Conservation (phyloP, 768 basidiomycete genomes). For the Gloeopeniophorella convolvens region DNA sequence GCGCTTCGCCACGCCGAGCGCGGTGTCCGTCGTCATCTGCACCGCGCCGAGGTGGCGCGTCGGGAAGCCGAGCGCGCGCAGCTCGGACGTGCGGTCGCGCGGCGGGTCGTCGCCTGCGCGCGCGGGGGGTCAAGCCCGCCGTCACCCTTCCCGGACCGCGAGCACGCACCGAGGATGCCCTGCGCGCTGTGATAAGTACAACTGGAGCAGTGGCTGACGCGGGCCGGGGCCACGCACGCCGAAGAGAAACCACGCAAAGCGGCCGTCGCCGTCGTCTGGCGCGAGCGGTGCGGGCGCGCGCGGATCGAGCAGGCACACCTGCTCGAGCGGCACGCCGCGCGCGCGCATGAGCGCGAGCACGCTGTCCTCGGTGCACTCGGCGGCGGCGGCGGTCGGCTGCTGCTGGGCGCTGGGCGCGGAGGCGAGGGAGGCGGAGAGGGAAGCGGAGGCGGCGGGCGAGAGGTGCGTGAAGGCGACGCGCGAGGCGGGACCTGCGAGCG, state of each 20-base stretch:
- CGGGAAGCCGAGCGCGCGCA: conserved; percentile 83
- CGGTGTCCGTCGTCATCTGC: conserved; percentile 99
- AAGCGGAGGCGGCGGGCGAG: conserved; percentile 58
- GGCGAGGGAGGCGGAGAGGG: conserved; percentile 37
- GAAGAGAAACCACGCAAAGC: conserved; percentile 86
- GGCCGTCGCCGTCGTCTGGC: conserved; percentile 69
- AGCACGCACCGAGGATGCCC: conserved; percentile 52
- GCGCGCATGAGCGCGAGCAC: conserved; percentile 55
- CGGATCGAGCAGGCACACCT: conserved; percentile 92
- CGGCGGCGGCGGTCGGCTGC: conserved; percentile 9
- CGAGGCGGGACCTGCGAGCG: conserved; percentile 56
- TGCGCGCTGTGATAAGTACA: conserved; percentile 20
- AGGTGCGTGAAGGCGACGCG: conserved; percentile 82
- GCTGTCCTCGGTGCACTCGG: conserved; percentile 40
- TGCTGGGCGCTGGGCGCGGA: conserved; percentile 15
- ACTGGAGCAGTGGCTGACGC: background rate
- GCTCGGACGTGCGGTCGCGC: conserved; percentile 83
- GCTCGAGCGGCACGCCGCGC: conserved; percentile 38
- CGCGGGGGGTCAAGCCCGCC: background rate
- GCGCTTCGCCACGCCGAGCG: conserved; percentile 82
- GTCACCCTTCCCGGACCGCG: background rate
- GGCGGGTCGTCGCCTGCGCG: conserved; percentile 88
- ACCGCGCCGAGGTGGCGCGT: conserved; percentile 76
- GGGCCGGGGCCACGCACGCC: conserved; percentile 45
- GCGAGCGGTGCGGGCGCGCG: conserved; percentile 62